Conservation (phyloP, 768 basidiomycete genomes). For the Naganishia onofrii region DNA sequence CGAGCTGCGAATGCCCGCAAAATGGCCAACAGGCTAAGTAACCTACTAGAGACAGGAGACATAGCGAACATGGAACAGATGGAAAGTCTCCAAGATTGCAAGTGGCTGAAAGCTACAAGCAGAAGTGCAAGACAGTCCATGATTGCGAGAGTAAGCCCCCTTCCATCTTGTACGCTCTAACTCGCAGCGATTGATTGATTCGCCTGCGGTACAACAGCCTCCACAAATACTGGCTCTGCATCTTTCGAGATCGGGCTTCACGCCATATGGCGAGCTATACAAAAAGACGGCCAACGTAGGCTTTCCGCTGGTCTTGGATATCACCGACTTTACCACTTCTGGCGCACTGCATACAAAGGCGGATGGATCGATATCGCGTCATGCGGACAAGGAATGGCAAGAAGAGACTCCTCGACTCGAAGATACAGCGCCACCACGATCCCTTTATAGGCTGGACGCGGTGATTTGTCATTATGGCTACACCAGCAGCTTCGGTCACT, state of each 20-base stretch:
- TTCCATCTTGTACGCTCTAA: constrained; percentile 4
- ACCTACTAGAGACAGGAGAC: constrained; percentile 67
- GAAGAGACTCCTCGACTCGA: neutral
- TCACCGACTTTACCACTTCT: constrained; percentile 82
- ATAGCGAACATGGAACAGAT: constrained; percentile 69
- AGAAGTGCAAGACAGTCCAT: constrained; percentile 82
- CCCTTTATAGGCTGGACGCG: constrained; percentile 79
- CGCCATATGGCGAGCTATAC: constrained; percentile 65
- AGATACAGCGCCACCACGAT: constrained; percentile 47
- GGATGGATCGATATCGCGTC: constrained; percentile 65
- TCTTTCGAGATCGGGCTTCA: constrained; percentile 84
- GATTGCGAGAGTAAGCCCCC: constrained; percentile 70
- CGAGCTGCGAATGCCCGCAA: constrained; percentile 68
- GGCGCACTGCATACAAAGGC: constrained; percentile 71
- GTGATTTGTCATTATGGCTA: constrained; percentile 87
- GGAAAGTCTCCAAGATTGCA: constrained; percentile 64
- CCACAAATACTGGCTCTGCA: constrained; percentile 83
- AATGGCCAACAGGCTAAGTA: constrained; percentile 63
- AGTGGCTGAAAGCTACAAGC: constrained; percentile 72
- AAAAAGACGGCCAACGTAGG: constrained; percentile 79
- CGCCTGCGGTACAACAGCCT: constrained; percentile 58
- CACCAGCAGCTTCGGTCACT: constrained; percentile 89
- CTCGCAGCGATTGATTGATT: neutral
- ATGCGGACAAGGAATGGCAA: constrained; percentile 60
- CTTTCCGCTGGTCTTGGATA: constrained; percentile 84